Base-by-base conservation (phyloP, 176 grass and related monocot genomes). In the Raddia distichophylla region DNA sequence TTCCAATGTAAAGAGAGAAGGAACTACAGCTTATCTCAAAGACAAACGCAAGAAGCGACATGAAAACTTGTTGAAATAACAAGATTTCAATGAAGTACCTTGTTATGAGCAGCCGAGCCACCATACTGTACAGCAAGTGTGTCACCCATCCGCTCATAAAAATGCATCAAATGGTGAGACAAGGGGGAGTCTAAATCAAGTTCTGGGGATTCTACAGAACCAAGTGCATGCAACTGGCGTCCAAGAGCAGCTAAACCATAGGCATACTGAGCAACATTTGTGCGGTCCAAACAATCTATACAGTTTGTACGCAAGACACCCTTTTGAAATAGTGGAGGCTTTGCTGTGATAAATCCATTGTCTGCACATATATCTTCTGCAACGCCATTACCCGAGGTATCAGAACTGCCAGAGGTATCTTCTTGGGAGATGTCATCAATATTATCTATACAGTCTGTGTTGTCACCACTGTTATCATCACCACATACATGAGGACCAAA, bases 251-350 rank as follows among this genome's bases (percentile, higher is more conserved):
- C 96, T 89, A 99, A 82, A 75, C 96, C 96, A 52, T 91, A 95
- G 54, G 96, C 93, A 80, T 91, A 99, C 65, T 99, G 96, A 67
- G 96, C 96, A 68, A 99, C 96, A 84, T 95, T 99, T 78, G 96
- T 99, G 47, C 93, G 93, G 80, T 99, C 96, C 69, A 99, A 93
- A 80, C 96, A 99, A 73, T 99, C 96, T 56, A 99, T 95, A 82
- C 96, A 99, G 85, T 99, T 95, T 7, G 93, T 99, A 45, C 96
- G 90, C 33, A 99, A 64, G 49, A 99, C 86, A 51, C 96, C 96
- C 46, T 90, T 93, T 73, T 99, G 96, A 40, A 99, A 90, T 77
- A 81, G 91, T 15, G 69, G 87, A 34, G 79, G 82, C 60, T 91
- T 93, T 77, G 66, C 18, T 51, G 72, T n/a, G 43, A 18, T 76